Base-by-base conservation (phyloP, 2,329 filamentous ascomycete species). In the Ascosphaera apis region DNA sequence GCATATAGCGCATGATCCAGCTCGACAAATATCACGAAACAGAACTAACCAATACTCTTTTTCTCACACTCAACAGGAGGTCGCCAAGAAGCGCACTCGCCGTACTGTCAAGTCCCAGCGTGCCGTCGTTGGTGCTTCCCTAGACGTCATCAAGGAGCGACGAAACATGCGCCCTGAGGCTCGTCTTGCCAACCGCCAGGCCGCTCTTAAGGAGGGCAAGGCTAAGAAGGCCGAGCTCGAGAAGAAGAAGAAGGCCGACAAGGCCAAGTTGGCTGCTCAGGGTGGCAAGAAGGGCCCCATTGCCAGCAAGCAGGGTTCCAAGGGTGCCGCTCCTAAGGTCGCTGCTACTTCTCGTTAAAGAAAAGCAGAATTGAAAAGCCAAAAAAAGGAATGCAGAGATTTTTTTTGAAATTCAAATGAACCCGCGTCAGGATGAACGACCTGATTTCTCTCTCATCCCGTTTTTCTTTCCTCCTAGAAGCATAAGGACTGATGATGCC, bases 131-230 rank as follows among this genome's bases (percentile, higher is more conserved):
- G 88, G 88, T 73, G 88, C 88, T 51, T 93, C 88, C 46, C 84
- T 98, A 63, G 88, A 98, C 61, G 83, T 95, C 58, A 95, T 98
- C 75, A 95, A 93, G 77, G 88, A 98, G 76, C 82, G 82, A 68
- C 84, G 88, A 57, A 64, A 72, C 53, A 76, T 82, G 72, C 82
- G 88, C 62, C 88, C 88, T 52, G 88, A 95, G 70, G 86, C 83
- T 59, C 84, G 88, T 61, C 70, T 74, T 53, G 88, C 88, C 54
- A 84, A 83, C 57, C 86, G 88, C 58, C 67, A 70, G 50, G 68
- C 75, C 52, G 86, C 88, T 61, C 84, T 95, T 68, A 86, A 86
- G 72, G 83, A 91, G 60, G 80, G 75, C 67, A 98, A 98, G 79
- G 84, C 91, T 63, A 93, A 95, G 83, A 91, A 91, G 72, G 67